phyloP scores from a whole-genome alignment of 78 protist genomes.

The Dictyostelium firmibasis region DNA sequence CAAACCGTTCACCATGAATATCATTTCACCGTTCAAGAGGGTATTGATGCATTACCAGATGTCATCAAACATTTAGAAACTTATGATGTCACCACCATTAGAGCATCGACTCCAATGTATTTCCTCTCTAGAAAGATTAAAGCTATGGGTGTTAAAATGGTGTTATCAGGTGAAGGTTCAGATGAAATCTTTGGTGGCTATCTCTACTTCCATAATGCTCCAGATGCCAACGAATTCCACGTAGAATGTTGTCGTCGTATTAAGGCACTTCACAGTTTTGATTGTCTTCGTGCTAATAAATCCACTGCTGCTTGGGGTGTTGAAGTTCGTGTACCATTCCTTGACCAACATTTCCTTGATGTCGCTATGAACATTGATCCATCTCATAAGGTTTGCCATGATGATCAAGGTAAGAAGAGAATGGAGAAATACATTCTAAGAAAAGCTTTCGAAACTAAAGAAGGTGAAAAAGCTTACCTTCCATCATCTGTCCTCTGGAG shows the following conservation, averaged over 20 bases:
- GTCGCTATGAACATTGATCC: slow-evolving; percentile 88
- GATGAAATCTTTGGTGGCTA: slow-evolving; percentile 89
- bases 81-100: slow-evolving; percentile 93
- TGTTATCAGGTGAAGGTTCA: slow-evolving; percentile 94
- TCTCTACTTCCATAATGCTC: slow-evolving; percentile 90
- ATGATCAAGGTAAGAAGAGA: slow-evolving; percentile 46
- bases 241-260: slow-evolving; percentile 84
- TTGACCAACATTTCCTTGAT: slow-evolving; percentile 82
- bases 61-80: slow-evolving; percentile 92
- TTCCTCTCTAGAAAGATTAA: slow-evolving; percentile 89
- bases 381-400: slow-evolving; percentile 74
- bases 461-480: slow-evolving; percentile 87
- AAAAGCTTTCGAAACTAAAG: slow-evolving; percentile 84
- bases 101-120: slow-evolving; percentile 94
- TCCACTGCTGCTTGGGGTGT: slow-evolving; percentile 92
- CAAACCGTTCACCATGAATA: slow-evolving; percentile 89
- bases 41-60: slow-evolving; percentile 88
- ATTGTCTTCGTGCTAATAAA: slow-evolving; percentile 93
- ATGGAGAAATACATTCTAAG: slow-evolving; percentile 92
- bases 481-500: slow-evolving; percentile 91
- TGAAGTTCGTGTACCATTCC: slow-evolving; percentile 92
- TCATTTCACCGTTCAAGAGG: slow-evolving; percentile 89
- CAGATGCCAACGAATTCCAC: slow-evolving; percentile 87
- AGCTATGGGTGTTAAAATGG: slow-evolving; percentile 93
- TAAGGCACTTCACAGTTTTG: slow-evolving; percentile 79